Evolutionary conservation across 2,329 filamentous ascomycete genomes (phyloP), one percentile per base, ranked within the genome.

Genomic region (Aspergillus ochraceus): DNA sequence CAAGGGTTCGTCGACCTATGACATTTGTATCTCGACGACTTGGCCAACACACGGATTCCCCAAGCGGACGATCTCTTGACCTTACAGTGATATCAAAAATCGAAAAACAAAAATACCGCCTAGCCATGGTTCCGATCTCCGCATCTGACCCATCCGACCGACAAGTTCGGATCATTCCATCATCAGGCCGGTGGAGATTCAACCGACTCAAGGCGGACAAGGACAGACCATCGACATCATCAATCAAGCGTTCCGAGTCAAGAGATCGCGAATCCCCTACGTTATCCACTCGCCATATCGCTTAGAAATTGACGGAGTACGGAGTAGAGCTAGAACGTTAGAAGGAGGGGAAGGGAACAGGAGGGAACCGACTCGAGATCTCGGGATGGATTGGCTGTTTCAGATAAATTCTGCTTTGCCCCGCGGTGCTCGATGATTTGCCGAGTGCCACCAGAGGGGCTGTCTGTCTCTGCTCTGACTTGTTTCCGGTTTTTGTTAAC

Each of bases 381-480:
- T 49, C 47, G 42, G 42, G 24, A 32, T 39, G 29, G 45, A 26
- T 49, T 49, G 22, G 45, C 6, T 58, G 53, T 58, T 63, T 50
- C 54, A 56, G 57, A 55, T 55, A 49, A 17, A 55, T 55, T 49
- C n/a, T 26, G 24, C 22, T 42, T n/a, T 42, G 52, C 52, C 29
- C 46, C 39, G 52, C 39, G 52, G 19, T 36, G 42, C 11, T n/a
- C 26, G 30, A 8, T 55, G 53, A 55, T 55, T 55, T 55, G 53
- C 53, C 53, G 53, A 55, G 19, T 36, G 26, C 36, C 49, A 29
- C 36, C 14, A n/a, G 36, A 17, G 5, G 36, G 36, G 36, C 36
- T 42, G 14, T 3, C 5, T 17, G 36, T 3, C 14, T 17, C 36
- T 24, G 3, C 24, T 42, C 17, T 9, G 26, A 29, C 26, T 42